Base-by-base conservation (phyloP, 1,284 basidiomycete species). In the Neonothopanus nambi region DNA sequence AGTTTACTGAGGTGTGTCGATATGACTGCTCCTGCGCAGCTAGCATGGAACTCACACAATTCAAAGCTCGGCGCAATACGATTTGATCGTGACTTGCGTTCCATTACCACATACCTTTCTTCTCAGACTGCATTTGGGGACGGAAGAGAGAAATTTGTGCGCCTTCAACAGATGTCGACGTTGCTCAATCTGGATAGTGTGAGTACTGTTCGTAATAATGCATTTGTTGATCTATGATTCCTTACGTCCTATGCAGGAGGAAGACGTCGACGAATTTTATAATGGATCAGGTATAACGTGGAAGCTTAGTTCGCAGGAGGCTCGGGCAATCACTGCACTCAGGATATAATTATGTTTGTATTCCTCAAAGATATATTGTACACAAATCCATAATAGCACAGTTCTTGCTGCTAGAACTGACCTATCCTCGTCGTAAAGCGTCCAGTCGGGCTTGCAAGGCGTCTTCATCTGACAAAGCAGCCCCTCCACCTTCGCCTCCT, bases 111-210 rank as follows among this genome's bases (percentile, higher is more conserved):
- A 2, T 94, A 91, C 69, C 80, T 99, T 15, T 87, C 90, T 0
- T 83, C 86, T 1, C 95, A 97, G 66, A 92, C 91, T 4, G 79
- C 82, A 1, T 93, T 93, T 67, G 92, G 93, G 11, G 91, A 94
- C 57, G 84, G 89, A 6, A 77, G 96, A 55, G 95, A 98, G 62
- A 95, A 94, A 67, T 98, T 99, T 66, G 76, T 89, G 20, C 78
- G 96, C 18, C 70, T 99, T 54, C 93, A 96, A 65, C 97, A 99
- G 70, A 91, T 98, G 56, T 90, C 93, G 8, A 97, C 91, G 4
- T 71, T 98, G 36, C 72, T 99, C 46, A 98, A 97, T 67, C 76
- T 98, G 41, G 96, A 98, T 65, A 80, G 77, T 46, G 92, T 93
- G 64, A 60, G 89, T 54, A 30, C 53, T 20, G 11, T 44, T n/a